Evolutionary conservation across 306 rosid species (phyloP).

Genomic region (Lagenaria siceraria): DNA sequence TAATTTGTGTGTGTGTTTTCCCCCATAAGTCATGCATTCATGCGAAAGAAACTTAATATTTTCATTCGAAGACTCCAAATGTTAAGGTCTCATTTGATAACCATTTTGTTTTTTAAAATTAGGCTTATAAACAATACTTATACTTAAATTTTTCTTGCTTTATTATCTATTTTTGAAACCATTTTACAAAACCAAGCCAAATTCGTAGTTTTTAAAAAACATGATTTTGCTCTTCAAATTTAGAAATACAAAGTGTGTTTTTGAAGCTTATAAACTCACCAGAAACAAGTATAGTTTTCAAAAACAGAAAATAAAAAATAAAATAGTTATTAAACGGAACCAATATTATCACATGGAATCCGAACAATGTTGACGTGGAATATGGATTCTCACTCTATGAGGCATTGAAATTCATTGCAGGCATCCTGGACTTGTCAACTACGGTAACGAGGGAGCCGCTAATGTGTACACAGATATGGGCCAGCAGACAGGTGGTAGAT

Average conservation of each 20-base stretch:
- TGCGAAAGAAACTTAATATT: neutral
- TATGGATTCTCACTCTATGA: neutral
- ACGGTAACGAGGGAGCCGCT: conserved; percentile 29
- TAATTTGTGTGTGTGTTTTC: conserved; percentile 4
- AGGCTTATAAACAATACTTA: neutral
- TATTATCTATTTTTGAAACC: too few species aligned
- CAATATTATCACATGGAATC: neutral
- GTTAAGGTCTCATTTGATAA: neutral
- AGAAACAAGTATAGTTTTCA: neutral
- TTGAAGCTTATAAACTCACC: too few species aligned
- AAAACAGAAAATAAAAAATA: neutral
- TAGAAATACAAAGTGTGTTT: too few species aligned
- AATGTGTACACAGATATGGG: conserved; percentile 44
- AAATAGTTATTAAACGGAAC: neutral
- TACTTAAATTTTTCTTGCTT: neutral
- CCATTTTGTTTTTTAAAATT: neutral
- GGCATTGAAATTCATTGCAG: conserved; percentile 22
- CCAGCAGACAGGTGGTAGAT: conserved; percentile 41
- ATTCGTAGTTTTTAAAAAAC: neutral
- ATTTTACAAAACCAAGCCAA: too few species aligned
- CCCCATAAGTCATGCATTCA: neutral
- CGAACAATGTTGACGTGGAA: neutral
- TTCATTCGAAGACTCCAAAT: neutral
- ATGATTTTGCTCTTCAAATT: neutral
- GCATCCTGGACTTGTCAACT: conserved; percentile 47